phyloP scores from a whole-genome alignment of 1,284 basidiomycete species.

The Irpex rosettiformis region DNA sequence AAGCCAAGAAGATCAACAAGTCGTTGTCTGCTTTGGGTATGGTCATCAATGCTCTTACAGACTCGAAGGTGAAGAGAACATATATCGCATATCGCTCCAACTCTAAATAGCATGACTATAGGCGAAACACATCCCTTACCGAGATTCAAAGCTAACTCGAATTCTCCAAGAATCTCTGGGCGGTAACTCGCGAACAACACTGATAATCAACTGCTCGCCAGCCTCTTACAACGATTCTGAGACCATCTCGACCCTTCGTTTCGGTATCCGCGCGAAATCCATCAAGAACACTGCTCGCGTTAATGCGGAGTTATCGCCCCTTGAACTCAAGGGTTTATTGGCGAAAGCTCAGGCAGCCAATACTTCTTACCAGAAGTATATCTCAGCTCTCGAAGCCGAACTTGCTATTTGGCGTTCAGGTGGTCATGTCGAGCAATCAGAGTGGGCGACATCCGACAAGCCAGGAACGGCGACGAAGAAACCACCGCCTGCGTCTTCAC shows the following conservation, averaged over 20 bases:
- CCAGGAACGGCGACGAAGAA: constrained; percentile 52
- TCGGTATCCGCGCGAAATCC: constrained; percentile 98
- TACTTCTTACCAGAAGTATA: constrained; percentile 82
- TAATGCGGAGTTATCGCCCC: constrained; percentile 96
- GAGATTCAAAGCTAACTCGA: constrained; percentile 98
- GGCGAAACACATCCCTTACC: constrained; percentile 97
- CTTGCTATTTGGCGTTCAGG: constrained; percentile 89
- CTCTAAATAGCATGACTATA: constrained; percentile 29
- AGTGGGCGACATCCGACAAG: constrained; percentile 80
- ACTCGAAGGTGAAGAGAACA: constrained; percentile 74
- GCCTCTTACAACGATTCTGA: constrained; percentile 96
- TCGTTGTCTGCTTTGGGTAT: constrained; percentile 96
- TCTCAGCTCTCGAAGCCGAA: constrained; percentile 89
- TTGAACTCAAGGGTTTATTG: constrained; percentile 91
- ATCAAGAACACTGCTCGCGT: constrained; percentile 99
- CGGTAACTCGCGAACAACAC: constrained; percentile 97
- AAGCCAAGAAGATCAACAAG: constrained; percentile 99
- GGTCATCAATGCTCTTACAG: constrained; percentile 99
- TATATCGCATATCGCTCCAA: not conserved
- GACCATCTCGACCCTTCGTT: constrained; percentile 95
- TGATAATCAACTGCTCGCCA: constrained; percentile 99
- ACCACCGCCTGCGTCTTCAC: constrained; percentile 48
- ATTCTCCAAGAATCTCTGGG: constrained; percentile 99
- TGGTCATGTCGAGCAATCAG: constrained; percentile 79
- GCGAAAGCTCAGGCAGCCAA: constrained; percentile 90